Percentiles rank a stretch among this genome's conserved stretches.
These are phyloP conservation scores for Naematelia encephala DNA, from an alignment of 768 basidiomycete species.

Conservation along the genomic window DNA sequence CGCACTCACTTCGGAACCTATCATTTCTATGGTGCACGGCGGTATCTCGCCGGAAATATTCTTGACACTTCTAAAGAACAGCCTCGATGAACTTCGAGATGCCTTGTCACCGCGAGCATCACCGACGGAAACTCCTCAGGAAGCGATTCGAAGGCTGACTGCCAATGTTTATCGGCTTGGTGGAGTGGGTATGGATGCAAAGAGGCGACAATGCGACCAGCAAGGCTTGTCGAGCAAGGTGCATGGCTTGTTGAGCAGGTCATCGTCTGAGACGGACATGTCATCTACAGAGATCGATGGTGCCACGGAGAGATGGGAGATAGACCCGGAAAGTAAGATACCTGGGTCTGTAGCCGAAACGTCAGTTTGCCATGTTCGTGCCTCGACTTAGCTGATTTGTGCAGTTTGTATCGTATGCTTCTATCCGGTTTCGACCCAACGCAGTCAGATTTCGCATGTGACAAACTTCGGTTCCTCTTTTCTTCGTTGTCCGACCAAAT, in stretches of 20 bases:
- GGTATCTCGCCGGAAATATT: conserved; percentile 27
- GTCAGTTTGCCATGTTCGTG: conserved; percentile 19
- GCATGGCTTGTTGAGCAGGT: conserved; percentile 17
- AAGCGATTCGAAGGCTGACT: conserved; percentile 14
- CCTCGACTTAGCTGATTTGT: neutral
- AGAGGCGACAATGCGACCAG: conserved; percentile 20
- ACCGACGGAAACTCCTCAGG: conserved; percentile 19
- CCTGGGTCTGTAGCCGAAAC: conserved; percentile 32
- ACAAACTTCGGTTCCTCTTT: conserved; percentile 28
- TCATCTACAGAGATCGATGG: conserved; percentile 4
- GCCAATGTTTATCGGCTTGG: conserved; percentile 19
- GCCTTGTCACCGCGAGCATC: conserved; percentile 14
- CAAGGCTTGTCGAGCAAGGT: conserved; percentile 22
- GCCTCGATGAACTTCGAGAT: conserved; percentile 18
- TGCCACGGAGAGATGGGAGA: conserved; percentile 14
- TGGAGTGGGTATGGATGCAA: conserved; percentile 31
- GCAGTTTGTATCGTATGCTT: conserved; percentile 25
- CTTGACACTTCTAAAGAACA: conserved; percentile 11
- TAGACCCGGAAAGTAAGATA: conserved; percentile 30
- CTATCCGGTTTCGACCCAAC: conserved; percentile 27
- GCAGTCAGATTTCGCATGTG: conserved; percentile 18
- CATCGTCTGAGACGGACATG: conserved; percentile 7
- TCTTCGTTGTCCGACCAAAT: conserved; percentile 12
- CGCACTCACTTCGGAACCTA: conserved; percentile 30
- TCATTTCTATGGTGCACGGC: conserved; percentile 27